Evolutionary conservation across 495 filamentous ascomycete species (phyloP).

Genomic region (Podospora fimiseda): DNA sequence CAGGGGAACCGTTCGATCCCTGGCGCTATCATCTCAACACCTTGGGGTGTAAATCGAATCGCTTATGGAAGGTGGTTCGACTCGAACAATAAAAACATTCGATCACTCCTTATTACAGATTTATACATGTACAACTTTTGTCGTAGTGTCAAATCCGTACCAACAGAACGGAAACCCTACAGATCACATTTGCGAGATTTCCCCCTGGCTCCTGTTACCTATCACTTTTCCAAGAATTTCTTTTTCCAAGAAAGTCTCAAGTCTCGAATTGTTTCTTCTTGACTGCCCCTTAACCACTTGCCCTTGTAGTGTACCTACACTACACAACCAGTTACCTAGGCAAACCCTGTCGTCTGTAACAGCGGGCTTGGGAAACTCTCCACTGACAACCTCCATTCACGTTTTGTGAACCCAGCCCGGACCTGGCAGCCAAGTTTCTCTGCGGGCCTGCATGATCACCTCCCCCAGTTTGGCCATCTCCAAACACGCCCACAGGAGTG

Average conservation of each 20-base stretch:
- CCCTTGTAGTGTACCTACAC: conserved; percentile 1
- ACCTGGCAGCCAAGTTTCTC: conserved; percentile 18
- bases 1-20: conserved; percentile 23
- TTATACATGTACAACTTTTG: too few relatives aligned
- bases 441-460: conserved; percentile 30
- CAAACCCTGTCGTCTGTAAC: conserved; percentile 10
- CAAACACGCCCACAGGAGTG: conserved; percentile 18
- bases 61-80: conserved; percentile 22
- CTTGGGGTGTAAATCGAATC: conserved; percentile 4
- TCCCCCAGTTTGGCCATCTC: conserved; percentile 19
- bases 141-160: too few relatives aligned
- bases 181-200: too few relatives aligned
- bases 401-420: conserved; percentile 23
- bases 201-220: too few relatives aligned
- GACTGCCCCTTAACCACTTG: neutral
- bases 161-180: too few relatives aligned
- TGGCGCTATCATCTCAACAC: conserved; percentile 11
- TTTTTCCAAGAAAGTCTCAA: conserved; percentile 4
- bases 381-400: conserved; percentile 16
- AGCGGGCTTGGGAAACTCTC: conserved; percentile 4
- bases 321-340: conserved; percentile 1
- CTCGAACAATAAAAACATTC: conserved; percentile 21
- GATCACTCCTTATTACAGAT: conserved; percentile 16
- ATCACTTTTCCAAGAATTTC: too few relatives aligned
- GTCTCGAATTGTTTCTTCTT: conserved; percentile 4